These are phyloP conservation scores for Begonia masoniana DNA, from an alignment of 306 rosid genomes.

Conservation along the genomic window DNA sequence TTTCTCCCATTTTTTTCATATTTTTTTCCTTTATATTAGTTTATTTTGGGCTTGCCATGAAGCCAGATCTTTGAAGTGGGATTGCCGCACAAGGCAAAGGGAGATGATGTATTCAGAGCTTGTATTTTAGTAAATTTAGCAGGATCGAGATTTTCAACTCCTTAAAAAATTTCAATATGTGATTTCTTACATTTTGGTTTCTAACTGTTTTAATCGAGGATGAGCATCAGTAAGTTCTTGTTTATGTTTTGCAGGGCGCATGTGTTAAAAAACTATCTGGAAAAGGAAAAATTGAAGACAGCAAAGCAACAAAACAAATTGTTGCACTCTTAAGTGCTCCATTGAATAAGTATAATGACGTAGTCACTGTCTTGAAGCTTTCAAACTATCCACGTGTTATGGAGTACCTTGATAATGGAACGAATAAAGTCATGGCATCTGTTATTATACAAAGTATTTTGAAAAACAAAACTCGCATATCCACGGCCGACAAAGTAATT, in stretches of 20 bases:
- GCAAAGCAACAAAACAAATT: constrained; percentile 78
- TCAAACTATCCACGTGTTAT: constrained; percentile 86
- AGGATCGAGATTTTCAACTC: no score
- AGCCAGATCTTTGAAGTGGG: no score
- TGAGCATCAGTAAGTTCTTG: background rate
- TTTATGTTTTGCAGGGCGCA: constrained; percentile 49
- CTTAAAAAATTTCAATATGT: no score
- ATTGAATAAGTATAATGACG: constrained; percentile 88
- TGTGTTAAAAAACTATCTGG: constrained; percentile 89
- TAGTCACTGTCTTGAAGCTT: constrained; percentile 87
- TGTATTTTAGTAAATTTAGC: no score
- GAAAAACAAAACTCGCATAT: constrained; percentile 73
- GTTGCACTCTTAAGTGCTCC: constrained; percentile 98
- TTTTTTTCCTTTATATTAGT: no score
- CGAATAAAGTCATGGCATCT: constrained; percentile 89
- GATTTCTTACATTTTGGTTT: no score
- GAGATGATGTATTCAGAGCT: no score
- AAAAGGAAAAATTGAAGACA: constrained; percentile 87
- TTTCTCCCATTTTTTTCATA: no score
- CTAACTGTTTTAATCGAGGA: no score
- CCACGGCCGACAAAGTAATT: constrained; percentile 75
- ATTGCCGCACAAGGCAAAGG: no score
- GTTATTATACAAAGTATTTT: constrained; percentile 94
- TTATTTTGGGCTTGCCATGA: no score
- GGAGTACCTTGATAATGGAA: constrained; percentile 81